phyloP scores from a whole-genome alignment of 768 basidiomycete species.

The Xerocomellus dryophilus region DNA sequence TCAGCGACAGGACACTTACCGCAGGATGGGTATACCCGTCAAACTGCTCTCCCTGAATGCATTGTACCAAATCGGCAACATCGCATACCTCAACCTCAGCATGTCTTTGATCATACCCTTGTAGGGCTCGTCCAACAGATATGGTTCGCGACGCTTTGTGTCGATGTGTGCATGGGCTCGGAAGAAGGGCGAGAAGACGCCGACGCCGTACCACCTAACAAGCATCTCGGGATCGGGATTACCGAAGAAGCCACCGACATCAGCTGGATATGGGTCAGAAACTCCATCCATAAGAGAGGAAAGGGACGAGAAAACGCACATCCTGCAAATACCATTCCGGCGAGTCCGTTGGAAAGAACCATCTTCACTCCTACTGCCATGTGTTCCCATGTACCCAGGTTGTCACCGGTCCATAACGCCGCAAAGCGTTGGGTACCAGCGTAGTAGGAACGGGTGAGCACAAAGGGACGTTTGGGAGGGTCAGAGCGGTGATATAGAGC shows the following conservation, averaged over 20 bases:
- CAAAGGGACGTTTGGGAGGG: slow-evolving; percentile 84
- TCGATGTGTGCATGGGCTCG: slow-evolving; percentile 98
- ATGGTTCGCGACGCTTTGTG: slow-evolving; percentile 96
- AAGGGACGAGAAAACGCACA: slow-evolving; percentile 50
- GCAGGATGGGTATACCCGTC: slow-evolving; percentile 76
- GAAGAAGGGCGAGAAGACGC: slow-evolving; percentile 95
- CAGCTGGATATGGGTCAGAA: slow-evolving; percentile 57
- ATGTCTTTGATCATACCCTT: slow-evolving; percentile 77
- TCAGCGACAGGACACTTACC: slow-evolving; percentile 43
- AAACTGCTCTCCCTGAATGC: slow-evolving; percentile 87
- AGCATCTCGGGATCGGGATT: slow-evolving; percentile 95
- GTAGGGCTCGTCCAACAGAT: slow-evolving; percentile 85
- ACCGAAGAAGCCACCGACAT: slow-evolving; percentile 98
- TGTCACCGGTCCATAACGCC: slow-evolving; percentile 99
- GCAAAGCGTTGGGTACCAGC: slow-evolving; percentile 95
- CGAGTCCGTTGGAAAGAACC: slow-evolving; percentile 84
- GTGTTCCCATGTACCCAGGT: slow-evolving; percentile 96
- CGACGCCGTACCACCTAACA: slow-evolving; percentile 95
- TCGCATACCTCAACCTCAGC: slow-evolving; percentile 76
- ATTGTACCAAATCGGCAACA: slow-evolving; percentile 97
- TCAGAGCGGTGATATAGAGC: slow-evolving; percentile 75
- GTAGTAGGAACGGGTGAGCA: slow-evolving; percentile 92
- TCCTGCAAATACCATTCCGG: slow-evolving; percentile 88
- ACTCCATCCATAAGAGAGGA: neutral
- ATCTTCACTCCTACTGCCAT: slow-evolving; percentile 93